Base-by-base conservation (phyloP, 2,329 filamentous ascomycete species). In the Xylariaceae sp. region DNA sequence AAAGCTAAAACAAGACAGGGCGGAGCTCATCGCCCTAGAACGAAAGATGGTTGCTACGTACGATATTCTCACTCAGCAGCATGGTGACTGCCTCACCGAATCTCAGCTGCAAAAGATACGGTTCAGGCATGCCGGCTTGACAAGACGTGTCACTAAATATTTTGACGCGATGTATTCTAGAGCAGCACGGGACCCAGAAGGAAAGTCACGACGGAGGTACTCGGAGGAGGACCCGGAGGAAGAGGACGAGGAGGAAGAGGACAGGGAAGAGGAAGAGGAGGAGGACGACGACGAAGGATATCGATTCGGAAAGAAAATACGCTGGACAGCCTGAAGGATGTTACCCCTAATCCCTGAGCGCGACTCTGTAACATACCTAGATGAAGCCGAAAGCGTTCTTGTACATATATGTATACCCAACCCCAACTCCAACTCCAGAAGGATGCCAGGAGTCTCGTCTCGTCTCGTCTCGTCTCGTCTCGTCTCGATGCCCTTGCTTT, bases 41-140 rank as follows among this genome's bases (percentile, higher is more conserved):
- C 67, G 71, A 35, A 72, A 68, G 60, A 69, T 73, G 64, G 64
- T 68, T 53, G 66, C 67, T 35, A 65, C 68, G 13, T 66, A 64
- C 53, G 70, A 72, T 59, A 65, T 66, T 44, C 53, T 73, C 11
- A 58, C 65, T 45, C 59, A 51, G 37, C 57, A 62, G 34, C 56
- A 65, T 37, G 44, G 64, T 51, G 52, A 67, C 8, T 48, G 64
- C 11, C 47, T 61, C n/a, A 55, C 60, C 4, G 45, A 54, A 6
- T 55, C 34, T 30, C 50, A 61, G 41, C 5, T 51, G 44, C 11
- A 30, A 18, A 39, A 53, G 23, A 54, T 71, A 8, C 66, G 64
- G 57, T 53, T 30, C 13, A 64, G 50, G 30, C 66, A 66, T 8
- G 69, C 67, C 47, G 34, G 39, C 18, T 53, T 72, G 10, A 68